Evolutionary conservation across 2,329 filamentous ascomycete genomes (phyloP), one percentile per base, ranked within the genome.

Genomic region (Cladosporium sp.): DNA sequence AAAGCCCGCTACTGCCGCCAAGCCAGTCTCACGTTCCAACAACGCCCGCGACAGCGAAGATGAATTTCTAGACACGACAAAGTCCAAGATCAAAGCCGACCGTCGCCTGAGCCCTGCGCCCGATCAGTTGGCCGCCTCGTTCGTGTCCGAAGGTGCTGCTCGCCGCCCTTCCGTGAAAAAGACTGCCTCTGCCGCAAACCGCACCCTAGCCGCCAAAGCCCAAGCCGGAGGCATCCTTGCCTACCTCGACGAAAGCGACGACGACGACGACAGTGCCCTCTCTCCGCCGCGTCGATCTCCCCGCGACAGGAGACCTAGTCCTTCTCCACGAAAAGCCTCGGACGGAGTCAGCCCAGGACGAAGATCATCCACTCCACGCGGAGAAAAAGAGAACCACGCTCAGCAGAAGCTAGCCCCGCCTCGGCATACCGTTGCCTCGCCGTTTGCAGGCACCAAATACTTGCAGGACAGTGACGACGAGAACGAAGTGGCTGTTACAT

Each of bases 371-470:
- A 73, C 73, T 25, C 73, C 72, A 13, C 65, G 66, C 18, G 72
- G 72, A 21, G 66, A 66, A 23, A 66, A 69, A 48, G 67, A 67
- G 28, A 43, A 64, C n/a, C n/a, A 59, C 26, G 65, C 64, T 21
- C 67, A 70, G 26, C 63, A 65, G 30, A 63, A 65, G 60, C 48
- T 59, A 26, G 63, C 67, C 63, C 65, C 66, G 46, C 70, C 72
- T 7, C 66, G 67, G n/a, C 74, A 76, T 64, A 76, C 74, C 21
- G 74, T 76, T 11, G 74, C 74, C 11, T 75, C 73, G 49, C 68
- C 74, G 11, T 76, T 76, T 58, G 74, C 74, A n/a, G 74, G 74
- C 51, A 76, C 74, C 66, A 76, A 76, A 69, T 76, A 76, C 66
- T 64, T 76, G 66, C 70, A 76, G 60, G 74, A 76, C 69, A 75